phyloP scores from a whole-genome alignment of 1,284 basidiomycete species.

The Chalciporus piperatoides region DNA sequence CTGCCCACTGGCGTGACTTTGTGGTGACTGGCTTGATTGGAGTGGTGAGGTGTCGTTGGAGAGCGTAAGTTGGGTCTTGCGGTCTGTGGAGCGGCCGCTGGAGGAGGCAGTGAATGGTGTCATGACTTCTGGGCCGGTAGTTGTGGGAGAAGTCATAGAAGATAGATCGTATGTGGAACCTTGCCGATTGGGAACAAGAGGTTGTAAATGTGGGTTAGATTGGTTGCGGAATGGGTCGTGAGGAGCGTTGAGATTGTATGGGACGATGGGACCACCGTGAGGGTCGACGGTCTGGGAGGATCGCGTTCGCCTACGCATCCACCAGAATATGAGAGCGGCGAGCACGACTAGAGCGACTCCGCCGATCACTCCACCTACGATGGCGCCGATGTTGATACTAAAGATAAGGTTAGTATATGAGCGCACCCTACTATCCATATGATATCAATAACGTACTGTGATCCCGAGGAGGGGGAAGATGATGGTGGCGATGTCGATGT shows the following conservation, averaged over 20 bases:
- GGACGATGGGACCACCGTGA: neutral
- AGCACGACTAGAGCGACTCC: constrained; percentile 7
- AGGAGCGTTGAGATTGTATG: neutral
- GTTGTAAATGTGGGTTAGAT: neutral
- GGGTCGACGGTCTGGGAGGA: constrained; percentile 7
- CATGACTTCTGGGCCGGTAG: neutral
- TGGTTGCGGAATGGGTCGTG: constrained; percentile 2
- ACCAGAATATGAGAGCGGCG: constrained; percentile 11
- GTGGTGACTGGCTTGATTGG: neutral
- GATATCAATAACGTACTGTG: constrained; percentile 11
- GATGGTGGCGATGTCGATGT: neutral
- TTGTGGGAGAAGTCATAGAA: neutral
- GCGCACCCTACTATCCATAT: neutral
- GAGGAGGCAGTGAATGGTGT: constrained; percentile 10
- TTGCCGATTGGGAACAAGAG: constrained; percentile 16
- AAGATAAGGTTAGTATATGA: neutral
- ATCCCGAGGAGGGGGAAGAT: neutral
- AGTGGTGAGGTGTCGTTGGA: constrained; percentile 5
- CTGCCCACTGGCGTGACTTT: neutral
- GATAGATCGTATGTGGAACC: neutral
- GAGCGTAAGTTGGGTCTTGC: constrained; percentile 3
- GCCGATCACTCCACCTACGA: constrained; percentile 17
- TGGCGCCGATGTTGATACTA: constrained; percentile 8
- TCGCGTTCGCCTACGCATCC: constrained; percentile 9
- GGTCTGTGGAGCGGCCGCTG: constrained; percentile 1